Evolutionary conservation across 805 yeast species (phyloP), one percentile per base, ranked within the genome.

Genomic region (Kuraishia floccosa): DNA sequence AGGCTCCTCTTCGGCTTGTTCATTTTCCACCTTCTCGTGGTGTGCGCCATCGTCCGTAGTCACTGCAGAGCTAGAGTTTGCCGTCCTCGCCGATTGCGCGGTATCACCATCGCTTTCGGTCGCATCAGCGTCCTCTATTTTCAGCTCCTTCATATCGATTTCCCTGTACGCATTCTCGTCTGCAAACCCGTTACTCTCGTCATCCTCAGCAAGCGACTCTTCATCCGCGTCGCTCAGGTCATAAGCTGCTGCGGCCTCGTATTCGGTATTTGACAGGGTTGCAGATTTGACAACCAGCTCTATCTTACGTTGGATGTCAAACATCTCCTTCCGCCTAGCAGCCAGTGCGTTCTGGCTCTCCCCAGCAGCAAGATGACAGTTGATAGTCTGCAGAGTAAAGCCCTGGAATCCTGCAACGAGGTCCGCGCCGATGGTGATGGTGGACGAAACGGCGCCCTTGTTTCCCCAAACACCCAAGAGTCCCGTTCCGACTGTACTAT

Each of bases 311-410:
- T 37, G 30, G 8, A 38, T 38, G 14, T 38, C 37, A 18, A 19
- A 33, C 12, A 38, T 30, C 17, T 38, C 39, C 12, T 27, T 31
- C 3, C 35, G 17, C 4, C 41, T 27, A 13, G 33, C 31, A 10
- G 24, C 23, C 19, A 38, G 29, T 25, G 32, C 33, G 17, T 30
- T 35, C 5, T 16, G 19, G 11, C 36, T 33, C 25, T 33, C 36
- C 3, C 76, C 71, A 4, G 70, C 61, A 3, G 65, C 59, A 25
- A 69, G 50, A 41, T 69, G 76, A 42, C 69, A 59, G 38, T 69
- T 64, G 15, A 68, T 48, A 11, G 68, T 26, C 5, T 44, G 40
- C 21, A 54, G 31, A 12, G 39, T 28, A 17, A 36, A 37, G 19
- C 50, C 54, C 19, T 44, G 33, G 5, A 25, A 12, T 7, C 36